Evolutionary conservation across 768 basidiomycete species (phyloP), one percentile per base, ranked within the genome.

Genomic region (Mycena venus): DNA sequence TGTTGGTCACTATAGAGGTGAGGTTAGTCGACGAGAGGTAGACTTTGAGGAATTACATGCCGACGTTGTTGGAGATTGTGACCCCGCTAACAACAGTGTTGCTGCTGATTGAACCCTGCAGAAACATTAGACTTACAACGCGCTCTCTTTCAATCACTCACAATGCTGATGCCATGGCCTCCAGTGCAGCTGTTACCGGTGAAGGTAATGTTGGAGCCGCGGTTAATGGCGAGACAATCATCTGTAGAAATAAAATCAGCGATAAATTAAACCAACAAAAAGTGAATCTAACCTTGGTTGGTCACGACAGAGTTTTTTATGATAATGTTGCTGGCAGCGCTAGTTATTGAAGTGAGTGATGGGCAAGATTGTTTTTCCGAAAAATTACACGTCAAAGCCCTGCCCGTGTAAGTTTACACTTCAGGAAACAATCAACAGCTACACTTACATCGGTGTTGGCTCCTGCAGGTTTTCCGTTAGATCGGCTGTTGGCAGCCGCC

Each of bases 161-260:
- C n/a, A n/a, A 77, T 44, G 31, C 53, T 67, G 27, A 77, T 77
- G 6, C 78, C 78, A 49, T 77, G 76, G 15, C 78, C 76, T 5
- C 78, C 78, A 21, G 62, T 71, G 44, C 76, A 78, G 31, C 34
- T 67, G 49, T 79, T 79, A 7, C 72, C 74, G 2, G 72, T 75
- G 63, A 79, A 79, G 0, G 25, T 27, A n/a, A 79, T 79, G 38
- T 72, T 79, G 2, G 77, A 71, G 4, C 78, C 78, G 2, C 44
- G 11, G 44, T 78, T 78, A 27, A 79, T 78, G 32, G 78, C 78
- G n/a, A 79, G 72, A 59, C 78, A 79, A 44, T 79, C 78, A 27
- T 79, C 78, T 75, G 49, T 23, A 2, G 23, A 25, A 17, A 38
- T 19, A n/a, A 23, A 6, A n/a, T 69, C 29, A 61, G 34, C 17